Evolutionary conservation across 2,329 filamentous ascomycete species (phyloP), one percentile per base, ranked within the genome.

Genomic region (Penicillium capsulatum): DNA sequence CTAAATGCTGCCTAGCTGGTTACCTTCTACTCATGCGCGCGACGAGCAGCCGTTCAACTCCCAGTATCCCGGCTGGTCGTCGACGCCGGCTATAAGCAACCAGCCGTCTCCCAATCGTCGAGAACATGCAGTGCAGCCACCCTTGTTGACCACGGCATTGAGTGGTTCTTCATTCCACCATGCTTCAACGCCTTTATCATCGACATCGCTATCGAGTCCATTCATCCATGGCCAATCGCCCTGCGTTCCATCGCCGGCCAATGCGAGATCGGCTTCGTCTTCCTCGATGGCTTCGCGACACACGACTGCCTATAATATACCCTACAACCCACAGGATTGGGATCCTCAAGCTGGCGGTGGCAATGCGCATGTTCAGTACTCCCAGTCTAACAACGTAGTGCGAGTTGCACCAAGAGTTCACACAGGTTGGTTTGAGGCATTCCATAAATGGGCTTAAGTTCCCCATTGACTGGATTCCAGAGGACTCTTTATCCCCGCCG

Each of bases 251-350:
- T 64, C 68, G 15, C 64, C 68, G 3, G 57, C 54, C 6, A 60
- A 59, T 17, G 54, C 59, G 3, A 52, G 51, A 39, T 58, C 62
- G 8, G 56, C 62, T 37, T 65, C 60, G 14, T 54, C 60, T 8
- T 65, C 68, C 38, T 65, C 69, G 17, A 68, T 71, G 67, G 57
- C 65, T n/a, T 60, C 62, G 31, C 65, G 70, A 46, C 59, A 66
- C 31, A 39, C 55, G 6, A 40, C 58, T 17, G 53, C 55, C 19
- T 72, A 70, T 46, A 70, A 57, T 52, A 61, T 66, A 16, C 63
- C 67, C 7, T 74, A 74, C 45, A 71, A 74, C 47, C 71, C 71
- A 24, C 68, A 69, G 44, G 67, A 73, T 58, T 74, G 71, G 71
- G 68, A 64, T 1, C 64, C 66, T 9, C 19, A 22, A 14, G 61